A percentile compares a stretch with the other conserved stretches of the same genome.
Evolutionary conservation across 164 flowering plant species (phyloP).

Genomic region (Liriodendron chinense): DNA sequence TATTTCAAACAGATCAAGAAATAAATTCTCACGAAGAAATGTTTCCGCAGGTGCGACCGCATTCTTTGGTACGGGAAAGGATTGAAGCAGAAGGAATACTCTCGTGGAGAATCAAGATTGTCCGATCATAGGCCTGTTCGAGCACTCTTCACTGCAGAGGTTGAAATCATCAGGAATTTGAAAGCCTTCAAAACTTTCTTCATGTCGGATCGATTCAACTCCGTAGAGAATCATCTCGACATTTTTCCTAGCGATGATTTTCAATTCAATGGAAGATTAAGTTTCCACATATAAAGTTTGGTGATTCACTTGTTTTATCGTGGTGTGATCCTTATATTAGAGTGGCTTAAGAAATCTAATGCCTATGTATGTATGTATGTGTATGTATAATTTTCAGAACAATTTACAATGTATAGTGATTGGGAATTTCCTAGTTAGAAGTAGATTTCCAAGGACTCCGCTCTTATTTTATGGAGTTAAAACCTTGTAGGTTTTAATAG

Average conservation of each 20-base stretch:
- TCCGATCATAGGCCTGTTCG: slow-evolving; percentile 88
- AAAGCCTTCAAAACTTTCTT: slow-evolving; percentile 23
- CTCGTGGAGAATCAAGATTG: slow-evolving; percentile 71
- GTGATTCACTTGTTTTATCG: neutral
- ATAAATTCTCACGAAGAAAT: too few relatives aligned
- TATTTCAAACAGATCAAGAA: too few relatives aligned
- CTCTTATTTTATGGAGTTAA: neutral
- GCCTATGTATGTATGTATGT: neutral
- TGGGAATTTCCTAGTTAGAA: neutral
- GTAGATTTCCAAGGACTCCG: neutral
- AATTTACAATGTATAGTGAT: neutral
- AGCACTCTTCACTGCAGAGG: slow-evolving; percentile 58
- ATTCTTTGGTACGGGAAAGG: slow-evolving; percentile 85
- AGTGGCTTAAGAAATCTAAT: neutral
- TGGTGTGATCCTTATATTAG: neutral
- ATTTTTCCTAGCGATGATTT: slow-evolving; percentile 19
- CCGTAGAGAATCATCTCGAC: slow-evolving; percentile 18
- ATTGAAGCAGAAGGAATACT: slow-evolving; percentile 58
- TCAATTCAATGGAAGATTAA: slow-evolving; percentile 24
- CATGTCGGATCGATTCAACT: slow-evolving; percentile 39
- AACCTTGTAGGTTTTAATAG: neutral
- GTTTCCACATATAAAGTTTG: slow-evolving; percentile 21
- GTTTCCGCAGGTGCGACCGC: slow-evolving; percentile 74
- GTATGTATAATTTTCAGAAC: neutral
- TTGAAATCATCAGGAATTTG: slow-evolving; percentile 33